A percentile compares a stretch with the other conserved stretches of the same genome.
Conservation (phyloP, 306 rosid species). For the Prunus dulcis region DNA sequence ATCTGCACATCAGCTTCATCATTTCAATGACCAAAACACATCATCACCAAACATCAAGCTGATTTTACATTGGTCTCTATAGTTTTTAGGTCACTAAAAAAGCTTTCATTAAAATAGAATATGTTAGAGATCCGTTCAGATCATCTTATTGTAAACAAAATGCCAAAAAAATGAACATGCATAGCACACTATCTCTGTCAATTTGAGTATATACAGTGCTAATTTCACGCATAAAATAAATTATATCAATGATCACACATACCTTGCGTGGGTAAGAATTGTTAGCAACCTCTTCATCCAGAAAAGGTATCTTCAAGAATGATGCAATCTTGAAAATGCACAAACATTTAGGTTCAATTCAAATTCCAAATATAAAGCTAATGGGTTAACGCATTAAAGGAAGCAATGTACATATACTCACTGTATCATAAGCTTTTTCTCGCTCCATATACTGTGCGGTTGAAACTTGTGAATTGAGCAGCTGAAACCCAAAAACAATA, state of each 20-base stretch:
- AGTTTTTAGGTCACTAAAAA: background rate
- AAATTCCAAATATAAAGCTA: background rate
- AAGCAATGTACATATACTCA: slow-evolving; percentile 34
- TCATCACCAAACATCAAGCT: background rate
- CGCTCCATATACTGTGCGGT: slow-evolving; percentile 75
- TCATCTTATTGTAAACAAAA: background rate
- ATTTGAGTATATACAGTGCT: background rate
- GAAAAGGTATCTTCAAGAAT: slow-evolving; percentile 72
- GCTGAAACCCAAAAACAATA: slow-evolving; percentile 39
- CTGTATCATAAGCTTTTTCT: slow-evolving; percentile 83
- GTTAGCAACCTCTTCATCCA: slow-evolving; percentile 77
- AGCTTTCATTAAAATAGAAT: background rate
- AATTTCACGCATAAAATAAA: slow-evolving; percentile 17
- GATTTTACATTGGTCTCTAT: background rate
- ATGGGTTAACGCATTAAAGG: background rate
- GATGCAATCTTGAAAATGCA: slow-evolving; percentile 56
- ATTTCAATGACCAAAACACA: slow-evolving; percentile 15
- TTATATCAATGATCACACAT: slow-evolving; percentile 16
- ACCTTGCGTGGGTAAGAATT: slow-evolving; percentile 89
- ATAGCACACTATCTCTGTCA: background rate
- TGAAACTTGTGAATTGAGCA: slow-evolving; percentile 69
- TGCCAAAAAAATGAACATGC: background rate
- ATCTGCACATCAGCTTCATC: slow-evolving; percentile 50
- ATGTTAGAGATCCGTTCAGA: background rate
- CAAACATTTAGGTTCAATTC: background rate